Base-by-base conservation (phyloP, 2,329 filamentous ascomycete species). In the Stemphylium vesicarium region DNA sequence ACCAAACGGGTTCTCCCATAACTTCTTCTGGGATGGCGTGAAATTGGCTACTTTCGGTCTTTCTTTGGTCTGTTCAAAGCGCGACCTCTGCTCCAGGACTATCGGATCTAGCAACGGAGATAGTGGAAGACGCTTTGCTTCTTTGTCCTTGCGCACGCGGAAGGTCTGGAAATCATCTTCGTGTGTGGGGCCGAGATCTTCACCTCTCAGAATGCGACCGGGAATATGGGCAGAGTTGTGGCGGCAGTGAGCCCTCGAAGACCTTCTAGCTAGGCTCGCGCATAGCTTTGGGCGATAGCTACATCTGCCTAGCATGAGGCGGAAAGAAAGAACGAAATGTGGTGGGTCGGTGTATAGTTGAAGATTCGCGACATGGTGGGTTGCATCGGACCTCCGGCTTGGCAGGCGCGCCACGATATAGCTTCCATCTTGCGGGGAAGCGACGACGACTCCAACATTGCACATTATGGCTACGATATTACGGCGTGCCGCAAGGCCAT, bases 1-100 rank as follows among this genome's bases (percentile, higher is more conserved):
- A 89, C 87, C 89, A 62, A 84, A 91, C 2, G 87, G 80, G 60
- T 90, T 92, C 33, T 80, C 79, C 26, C 77, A 77, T 1, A 92
- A 75, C 54, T 84, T 82, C 52, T 78, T 79, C 65, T 88, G 84
- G 55, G 91, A 84, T 2, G 80, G 74, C 2, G 77, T 76, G 22
- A 77, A 72, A 18, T 73, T 62, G 53, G 75, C 74, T 0, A 70
- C 64, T 53, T 79, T 80, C 38, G 73, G 79, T 56, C 76, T 63
- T 12, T 69, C 65, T 46, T 75, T 81, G 12, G 78, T 77, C 35
- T 77, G 70, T 51, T 73, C 74, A 62, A 75, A 72, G 32, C 65
- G 69, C 16, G 70, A 53, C 50, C 73, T 68, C 29, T 76, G 72
- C 13, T 68, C 63, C 2, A 77, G 53, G n/a, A 74, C 72, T 43